Base-by-base conservation (phyloP, 192 early-diverging fungal species). In the Backusella parvicylindrica region DNA sequence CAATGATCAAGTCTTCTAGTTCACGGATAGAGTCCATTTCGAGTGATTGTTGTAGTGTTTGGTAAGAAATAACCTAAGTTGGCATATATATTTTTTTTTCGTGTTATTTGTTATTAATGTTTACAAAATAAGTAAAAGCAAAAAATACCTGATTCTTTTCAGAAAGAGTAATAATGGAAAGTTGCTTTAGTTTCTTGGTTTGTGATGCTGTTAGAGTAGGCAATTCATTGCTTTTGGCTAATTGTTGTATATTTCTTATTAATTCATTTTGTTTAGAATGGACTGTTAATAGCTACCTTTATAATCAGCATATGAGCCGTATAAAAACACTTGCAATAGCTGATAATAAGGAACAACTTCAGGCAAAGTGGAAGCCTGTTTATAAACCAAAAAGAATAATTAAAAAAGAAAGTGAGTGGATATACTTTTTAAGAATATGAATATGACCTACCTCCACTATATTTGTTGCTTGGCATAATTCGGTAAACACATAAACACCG, bases 1-100 rank as follows among this genome's bases (percentile, higher is more conserved):
- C 92, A 72, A 96, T 96, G 75, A 96, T 92, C 67, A 96, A 80
- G 79, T 96, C 95, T 73, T 96, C 95, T 37, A 96, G 82, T 56
- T 95, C 90, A 38, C 95, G 87, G 9, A 95, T 88, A 71, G 90
- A 93, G n/a, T 86, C 64, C 71, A 96, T 89, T 67, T 93, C 86
- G 13, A 96, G 84, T 33, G 87, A 84, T n/a, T 82, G 32, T 43
- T 91, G 82, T 60, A 96, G 84, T 13, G 76, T 66, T 16, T 86
- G 79, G 69, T 96, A 96, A 9, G 86, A 81, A 47, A 96, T 85
- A 5, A 89, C 91, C 94, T 95, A 75, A 26, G 38, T 26, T 30
- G 8, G 13, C 30, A 9, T 68, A 37, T 13, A 18, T 28, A 26
- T n/a, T n/a, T n/a, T n/a, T n/a, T n/a, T n/a, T n/a, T n/a, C 8